phyloP scores from a whole-genome alignment of 331 rosid species.

The Rosa hybrid region DNA sequence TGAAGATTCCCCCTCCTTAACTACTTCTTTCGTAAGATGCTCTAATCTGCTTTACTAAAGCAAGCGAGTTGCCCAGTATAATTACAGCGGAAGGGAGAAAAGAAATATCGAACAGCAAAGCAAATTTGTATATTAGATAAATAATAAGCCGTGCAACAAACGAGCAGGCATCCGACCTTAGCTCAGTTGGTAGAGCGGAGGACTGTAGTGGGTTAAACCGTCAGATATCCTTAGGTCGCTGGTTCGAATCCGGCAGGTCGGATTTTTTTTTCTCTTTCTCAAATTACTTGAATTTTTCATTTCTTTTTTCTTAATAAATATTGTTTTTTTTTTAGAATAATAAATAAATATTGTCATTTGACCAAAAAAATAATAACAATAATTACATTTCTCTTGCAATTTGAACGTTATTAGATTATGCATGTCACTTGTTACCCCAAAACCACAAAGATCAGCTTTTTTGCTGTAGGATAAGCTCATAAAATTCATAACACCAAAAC shows the following conservation, averaged over 20 bases:
- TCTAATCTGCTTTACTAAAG: no score
- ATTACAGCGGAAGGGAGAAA: no score
- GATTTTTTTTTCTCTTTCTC: neutral
- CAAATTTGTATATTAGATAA: no score
- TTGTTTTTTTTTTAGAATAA: no score
- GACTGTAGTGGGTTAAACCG: neutral
- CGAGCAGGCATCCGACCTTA: neutral
- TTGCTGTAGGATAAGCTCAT: neutral
- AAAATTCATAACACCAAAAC: neutral
- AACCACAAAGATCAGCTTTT: neutral
- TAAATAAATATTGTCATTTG: no score
- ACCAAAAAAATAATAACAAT: no score
- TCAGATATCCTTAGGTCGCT: slow-evolving; percentile 22
- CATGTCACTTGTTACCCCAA: neutral
- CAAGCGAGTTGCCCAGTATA: no score
- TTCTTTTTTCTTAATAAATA: neutral
- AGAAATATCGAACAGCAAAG: no score
- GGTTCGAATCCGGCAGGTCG: slow-evolving; percentile 72
- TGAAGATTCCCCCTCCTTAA: no score
- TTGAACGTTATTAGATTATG: neutral
- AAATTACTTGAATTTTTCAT: neutral
- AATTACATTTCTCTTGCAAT: neutral
- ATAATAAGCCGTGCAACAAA: accelerated
- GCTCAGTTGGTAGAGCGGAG: slow-evolving; percentile 15
- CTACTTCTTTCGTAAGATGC: no score